Percentiles rank a stretch among this genome's conserved stretches.
Conservation (phyloP, 1,139 yeast species). For the Suhomyces yuchorum region DNA sequence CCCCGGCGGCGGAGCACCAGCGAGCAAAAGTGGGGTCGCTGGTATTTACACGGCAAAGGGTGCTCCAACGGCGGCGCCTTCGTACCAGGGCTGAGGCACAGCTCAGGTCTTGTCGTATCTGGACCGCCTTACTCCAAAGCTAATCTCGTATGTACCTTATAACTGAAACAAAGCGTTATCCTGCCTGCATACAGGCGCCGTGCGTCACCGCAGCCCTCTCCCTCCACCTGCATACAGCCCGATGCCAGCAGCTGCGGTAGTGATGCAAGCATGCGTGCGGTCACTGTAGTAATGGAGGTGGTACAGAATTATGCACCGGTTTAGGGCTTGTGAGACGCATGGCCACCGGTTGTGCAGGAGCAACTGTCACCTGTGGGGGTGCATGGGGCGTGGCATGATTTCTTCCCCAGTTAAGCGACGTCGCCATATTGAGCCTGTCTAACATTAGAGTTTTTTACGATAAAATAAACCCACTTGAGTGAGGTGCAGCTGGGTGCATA, state of each 20-base stretch:
- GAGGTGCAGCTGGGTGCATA: neutral
- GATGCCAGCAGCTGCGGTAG: neutral
- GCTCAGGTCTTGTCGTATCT: neutral
- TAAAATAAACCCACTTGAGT: neutral
- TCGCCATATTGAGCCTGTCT: neutral
- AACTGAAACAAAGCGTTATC: neutral
- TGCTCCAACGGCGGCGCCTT: neutral
- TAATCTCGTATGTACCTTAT: neutral
- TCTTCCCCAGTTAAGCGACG: neutral
- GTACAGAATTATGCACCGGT: neutral
- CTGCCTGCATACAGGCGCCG: neutral
- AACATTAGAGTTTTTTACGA: constrained; percentile 1
- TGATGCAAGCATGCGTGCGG: neutral
- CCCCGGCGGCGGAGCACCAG: too few relatives aligned
- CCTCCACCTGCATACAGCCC: neutral
- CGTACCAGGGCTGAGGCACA: neutral
- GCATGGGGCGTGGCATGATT: neutral
- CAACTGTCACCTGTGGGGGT: neutral
- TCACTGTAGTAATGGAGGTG: neutral
- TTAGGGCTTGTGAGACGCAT: neutral
- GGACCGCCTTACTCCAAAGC: neutral
- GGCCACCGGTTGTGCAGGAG: neutral
- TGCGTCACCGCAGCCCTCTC: neutral
- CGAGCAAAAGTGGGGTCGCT: too few relatives aligned
- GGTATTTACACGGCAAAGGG: neutral